Evolutionary conservation across 306 rosid genomes (phyloP), one percentile per base, ranked within the genome.

Genomic region (Vicia sativa): DNA sequence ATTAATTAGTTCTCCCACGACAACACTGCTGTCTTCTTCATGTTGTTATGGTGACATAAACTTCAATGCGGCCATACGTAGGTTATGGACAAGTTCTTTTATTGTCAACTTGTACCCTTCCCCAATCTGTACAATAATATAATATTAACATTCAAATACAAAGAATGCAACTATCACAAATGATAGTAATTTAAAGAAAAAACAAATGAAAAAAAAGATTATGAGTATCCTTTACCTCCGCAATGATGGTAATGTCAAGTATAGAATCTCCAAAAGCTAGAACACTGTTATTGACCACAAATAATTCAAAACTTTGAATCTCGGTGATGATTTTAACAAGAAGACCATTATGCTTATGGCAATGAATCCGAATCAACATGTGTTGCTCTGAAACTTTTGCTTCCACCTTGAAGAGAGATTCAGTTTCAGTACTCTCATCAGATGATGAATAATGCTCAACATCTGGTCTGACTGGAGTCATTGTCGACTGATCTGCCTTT

Each of bases 351-450:
- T 84, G 75, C 50, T 78, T 83, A 67, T 76, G 72, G 29, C 87
- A 79, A 43, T 79, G 85, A 74, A 91, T 77, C 67, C 92, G 76
- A 43, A 91, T 59, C 58, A 91, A 67, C 12, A 91, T 82, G 19
- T 87, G 74, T 44, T 83, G 76, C 23, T 80, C 91, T 11, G 79
- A 74, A 8, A 83, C 79, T 73, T 74, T 88, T 10, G 84, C 82
- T 83, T 88, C 96, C 10, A 86, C 80, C 72, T 85, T 77, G 0
- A 85, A 79, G 10, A 78, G 70, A 4, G 75, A 62, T 53, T 81
- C 83, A 15, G 53, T 46, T 0, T 55, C 83, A 14, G 56, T 57
- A 75, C 74, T 82, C 54, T 87, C 87, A 1, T 80, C 84, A 21
- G 74, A 77, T 28, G 90, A 84, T 28, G 84, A 79, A 9, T 75